Evolutionary conservation across 2,329 filamentous ascomycete species (phyloP), one percentile per base, ranked within the genome.

Genomic region (Raffaelea albimanens): DNA sequence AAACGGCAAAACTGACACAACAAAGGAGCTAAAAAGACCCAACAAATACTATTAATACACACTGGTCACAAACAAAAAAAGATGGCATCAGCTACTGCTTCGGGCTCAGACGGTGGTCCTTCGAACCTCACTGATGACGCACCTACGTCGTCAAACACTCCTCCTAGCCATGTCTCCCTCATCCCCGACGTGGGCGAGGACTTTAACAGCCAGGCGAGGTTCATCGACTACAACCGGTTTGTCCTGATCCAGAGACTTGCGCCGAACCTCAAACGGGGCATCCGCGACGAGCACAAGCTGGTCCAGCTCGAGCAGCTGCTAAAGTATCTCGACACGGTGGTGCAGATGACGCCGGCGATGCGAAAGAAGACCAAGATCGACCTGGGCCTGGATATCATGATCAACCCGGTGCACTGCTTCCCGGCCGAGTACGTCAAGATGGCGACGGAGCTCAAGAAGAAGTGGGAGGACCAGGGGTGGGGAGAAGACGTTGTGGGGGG

Each of bases 391-490:
- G 34, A 46, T 14, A 7, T 47, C 13, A 47, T 50, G 2, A 11
- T 40, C 0, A 31, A 47, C 13, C 22, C 25, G 5, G 36, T 21
- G 31, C 38, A 48, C 21, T 20, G 40, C 18, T 50, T 50, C 20
- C 47, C 50, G 18, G 18, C 21, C 18, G 5, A 20, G 3, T 16
- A 41, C 11, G 47, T 48, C 10, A 23, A 25, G n/a, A 2, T 5
- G n/a, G 46, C 46, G 0, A 1, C 1, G 21, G 5, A 8, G 14
- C 46, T 52, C 2, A 25, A 31, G 29, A 18, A 38, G 23, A 52
- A 52, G 44, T 52, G 46, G 46, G 20, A n/a, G 4, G 43, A n/a
- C 10, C 18, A 45, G 20, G 45, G 43, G 34, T 52, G 50, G 50
- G 50, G 49, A 1, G 43, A 7, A 4, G 42, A 44, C 9, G 14